Base-by-base conservation (phyloP, 1,139 yeast species). In the Kurtzmaniella quercitrusa region DNA sequence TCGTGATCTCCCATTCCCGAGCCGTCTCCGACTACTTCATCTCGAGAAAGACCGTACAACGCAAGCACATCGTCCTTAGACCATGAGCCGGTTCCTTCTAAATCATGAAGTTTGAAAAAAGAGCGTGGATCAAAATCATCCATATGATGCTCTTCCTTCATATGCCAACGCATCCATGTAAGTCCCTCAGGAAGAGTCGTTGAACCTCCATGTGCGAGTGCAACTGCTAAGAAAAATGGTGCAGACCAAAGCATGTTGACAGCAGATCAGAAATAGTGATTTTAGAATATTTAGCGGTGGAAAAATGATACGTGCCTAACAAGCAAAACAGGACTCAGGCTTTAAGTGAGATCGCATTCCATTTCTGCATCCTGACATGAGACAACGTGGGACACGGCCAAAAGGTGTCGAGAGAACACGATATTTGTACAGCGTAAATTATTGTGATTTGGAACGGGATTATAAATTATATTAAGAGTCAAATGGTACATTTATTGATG, bases 1-100 rank as follows among this genome's bases (percentile, higher is more conserved):
- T 79, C 84, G 54, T 85, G 93, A 19, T 72, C 70, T 2, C 97
- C 97, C 83, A 85, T 79, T 5, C 97, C 97, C 42, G 88, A 84
- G 38, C 97, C 97, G 52, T 81, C 87, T 7, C 97, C 97, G 9
- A 88, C 85, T 18, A 84, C 79, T 45, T 75, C 78, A 15, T 80
- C 83, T 52, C 93, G 75, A 39, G 75, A 68, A 44, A 91, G 63
- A 1, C 98, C 98, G 59, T 91, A 93, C 48, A 89, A 68, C 51
- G 84, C 78, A 47, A 91, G 62, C 37, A 93, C 85, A 59, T 93
- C 98, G 15, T 65, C 61, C 5, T 68, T 63, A 50, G 80, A 82
- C 66, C 86, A 68, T 30, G 60, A 63, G 0, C 82, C 80, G 37
- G 69, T 71, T 46, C 67, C 67, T 42, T 75, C 68, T 14, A 82